Evolutionary conservation across 345 rosid genomes (phyloP), one percentile per base, ranked within the genome.

Genomic region (Raphanus raphanistrum): DNA sequence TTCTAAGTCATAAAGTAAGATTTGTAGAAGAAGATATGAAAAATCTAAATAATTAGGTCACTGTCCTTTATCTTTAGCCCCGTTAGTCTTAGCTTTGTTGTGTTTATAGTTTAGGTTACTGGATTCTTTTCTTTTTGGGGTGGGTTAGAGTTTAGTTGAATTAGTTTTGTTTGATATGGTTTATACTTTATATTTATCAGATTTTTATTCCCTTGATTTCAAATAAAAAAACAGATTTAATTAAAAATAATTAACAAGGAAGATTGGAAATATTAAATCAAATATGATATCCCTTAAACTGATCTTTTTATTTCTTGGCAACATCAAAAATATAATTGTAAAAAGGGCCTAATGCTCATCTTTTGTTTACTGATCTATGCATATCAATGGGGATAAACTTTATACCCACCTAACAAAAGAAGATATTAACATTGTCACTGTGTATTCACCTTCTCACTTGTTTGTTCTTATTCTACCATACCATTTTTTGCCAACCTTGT

Each of bases 401-500:
- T n/a, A 57, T 43, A 16, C 17, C 3, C 11, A 74, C 29, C 28
- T 17, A n/a, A 35, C 26, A 15, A 28, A 38, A 38, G 4, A n/a
- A 21, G 41, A 69, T 35, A 26, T 7, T 60, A 59, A 45, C 41
- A 15, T 5, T n/a, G 13, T 33, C 27, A 60, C 28, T 15, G 68
- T 29, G 4, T 12, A 27, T 16, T 38, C 52, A 68, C 54, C 55
- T 13, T 4, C 63, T 52, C 25, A 27, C 21, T 48, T 48, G 55
- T 45, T 45, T 62, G 31, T 1, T 48, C 7, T 33, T 33, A 27
- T 35, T 68, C 5, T 45, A 65, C 2, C 16, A 25, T 65, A 60
- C 2, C 16, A 25, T 65, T 48, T 72, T 59, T 59, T 66, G 63
- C 13, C 77, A 72, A 78, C 16, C 77, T 65, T 65, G 64, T 77